Evolutionary conservation across 75 land plant species (phyloP).

Genomic region (Adiantum capillusveneris): DNA sequence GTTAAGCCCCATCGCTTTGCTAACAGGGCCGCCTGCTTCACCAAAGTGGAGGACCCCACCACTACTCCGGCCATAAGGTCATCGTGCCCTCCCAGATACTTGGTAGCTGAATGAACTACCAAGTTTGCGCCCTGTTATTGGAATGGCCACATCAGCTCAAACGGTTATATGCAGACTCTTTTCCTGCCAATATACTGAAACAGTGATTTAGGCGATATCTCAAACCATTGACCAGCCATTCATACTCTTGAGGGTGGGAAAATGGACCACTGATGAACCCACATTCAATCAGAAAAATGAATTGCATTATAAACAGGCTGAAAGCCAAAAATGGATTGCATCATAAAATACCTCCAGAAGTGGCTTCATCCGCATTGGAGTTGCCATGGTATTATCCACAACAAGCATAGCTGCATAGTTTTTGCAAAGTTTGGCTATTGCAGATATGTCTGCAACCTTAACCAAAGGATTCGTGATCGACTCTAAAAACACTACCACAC

Average conservation of each 20-base stretch:
- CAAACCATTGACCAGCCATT: not conserved
- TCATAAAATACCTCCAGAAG: constrained; percentile 14
- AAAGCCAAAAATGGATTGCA: too few species aligned
- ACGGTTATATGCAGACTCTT: too few species aligned
- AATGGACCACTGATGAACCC: too few species aligned
- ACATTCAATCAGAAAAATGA: too few species aligned
- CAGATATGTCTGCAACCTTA: constrained; percentile 18
- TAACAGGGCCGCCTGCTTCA: constrained; percentile 9
- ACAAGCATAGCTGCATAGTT: constrained; percentile 22
- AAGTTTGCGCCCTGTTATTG: constrained; percentile 31
- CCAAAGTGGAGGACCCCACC: constrained; percentile 13
- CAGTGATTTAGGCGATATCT: not conserved
- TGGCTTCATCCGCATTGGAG: constrained; percentile 21
- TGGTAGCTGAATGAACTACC: constrained; percentile 28
- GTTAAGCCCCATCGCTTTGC: constrained; percentile 25
- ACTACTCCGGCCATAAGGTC: constrained; percentile 27
- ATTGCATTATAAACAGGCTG: too few species aligned
- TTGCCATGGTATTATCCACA: constrained; percentile 29
- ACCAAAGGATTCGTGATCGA: constrained; percentile 20
- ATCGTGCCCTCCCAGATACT: constrained; percentile 25
- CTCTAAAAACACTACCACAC: constrained; percentile 22
- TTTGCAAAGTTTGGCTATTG: constrained; percentile 16
- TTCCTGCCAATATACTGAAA: not conserved
- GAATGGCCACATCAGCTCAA: too few species aligned
- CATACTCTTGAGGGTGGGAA: too few species aligned